phyloP scores from a whole-genome alignment of 768 basidiomycete species.

The Chalciporus sphaerocephalus region DNA sequence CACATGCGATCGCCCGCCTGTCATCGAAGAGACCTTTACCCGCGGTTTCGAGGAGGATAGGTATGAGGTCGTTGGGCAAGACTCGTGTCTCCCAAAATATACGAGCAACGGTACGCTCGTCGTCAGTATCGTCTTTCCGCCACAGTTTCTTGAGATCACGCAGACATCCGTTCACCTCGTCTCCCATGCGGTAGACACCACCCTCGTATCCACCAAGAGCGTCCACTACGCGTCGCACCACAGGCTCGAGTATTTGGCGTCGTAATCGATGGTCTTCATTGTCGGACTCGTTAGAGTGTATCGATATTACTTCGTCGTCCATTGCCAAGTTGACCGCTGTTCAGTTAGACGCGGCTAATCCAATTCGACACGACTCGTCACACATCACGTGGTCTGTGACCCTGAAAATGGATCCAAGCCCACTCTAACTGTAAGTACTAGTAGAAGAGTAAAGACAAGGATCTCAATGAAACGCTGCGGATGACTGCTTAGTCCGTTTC shows the following conservation, averaged over 20 bases:
- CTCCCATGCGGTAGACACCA: conserved; percentile 68
- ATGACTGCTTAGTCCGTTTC: too few relatives aligned
- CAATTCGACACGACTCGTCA: conserved; percentile 23
- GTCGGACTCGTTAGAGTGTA: conserved; percentile 28
- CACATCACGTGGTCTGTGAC: conserved; percentile 26
- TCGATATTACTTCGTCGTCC: conserved; percentile 34
- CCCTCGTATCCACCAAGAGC: conserved; percentile 76
- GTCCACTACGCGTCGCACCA: conserved; percentile 71
- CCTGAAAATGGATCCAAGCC: too few relatives aligned
- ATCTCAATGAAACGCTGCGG: too few relatives aligned
- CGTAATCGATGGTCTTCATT: conserved; percentile 34
- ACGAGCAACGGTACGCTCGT: conserved; percentile 91
- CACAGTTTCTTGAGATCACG: conserved; percentile 94
- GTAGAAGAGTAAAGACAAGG: too few relatives aligned
- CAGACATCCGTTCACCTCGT: conserved; percentile 78
- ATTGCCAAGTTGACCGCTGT: conserved; percentile 13
- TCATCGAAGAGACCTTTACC: conserved; percentile 76
- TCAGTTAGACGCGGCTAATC: background rate
- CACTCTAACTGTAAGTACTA: too few relatives aligned
- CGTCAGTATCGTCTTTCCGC: conserved; percentile 95
- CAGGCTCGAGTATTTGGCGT: conserved; percentile 57
- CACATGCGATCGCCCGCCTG: conserved; percentile 75
- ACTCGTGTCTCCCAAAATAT: conserved; percentile 89
- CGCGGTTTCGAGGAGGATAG: conserved; percentile 77
- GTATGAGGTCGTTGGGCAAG: conserved; percentile 80